Evolutionary conservation across 331 rosid species (phyloP).

Genomic region (Pyrus hybrid): DNA sequence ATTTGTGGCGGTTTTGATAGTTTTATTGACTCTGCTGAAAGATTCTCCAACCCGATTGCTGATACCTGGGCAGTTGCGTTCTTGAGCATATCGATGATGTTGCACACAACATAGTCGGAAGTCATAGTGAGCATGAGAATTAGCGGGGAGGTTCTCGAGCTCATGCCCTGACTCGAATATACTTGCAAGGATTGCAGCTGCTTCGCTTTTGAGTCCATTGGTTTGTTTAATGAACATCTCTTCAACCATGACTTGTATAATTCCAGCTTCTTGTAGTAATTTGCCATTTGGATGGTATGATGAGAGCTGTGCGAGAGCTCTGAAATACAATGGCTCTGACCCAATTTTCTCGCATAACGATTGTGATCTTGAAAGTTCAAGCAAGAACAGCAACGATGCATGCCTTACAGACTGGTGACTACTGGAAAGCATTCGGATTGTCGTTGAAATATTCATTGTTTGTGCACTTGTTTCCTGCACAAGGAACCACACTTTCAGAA

Average conservation of each 20-base stretch:
- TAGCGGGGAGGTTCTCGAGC: conserved; percentile 24
- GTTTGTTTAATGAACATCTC: conserved; percentile 41
- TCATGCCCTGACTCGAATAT: conserved; percentile 25
- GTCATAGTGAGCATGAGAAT: conserved; percentile 25
- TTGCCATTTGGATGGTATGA: conserved; percentile 20
- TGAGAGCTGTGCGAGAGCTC: conserved; percentile 34
- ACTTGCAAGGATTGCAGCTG: conserved; percentile 40
- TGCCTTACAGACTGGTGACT: conserved; percentile 22
- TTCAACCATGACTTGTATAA: conserved; percentile 28
- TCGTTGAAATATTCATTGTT: conserved; percentile 7
- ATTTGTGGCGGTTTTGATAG: conserved; percentile 29
- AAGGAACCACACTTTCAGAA: not conserved
- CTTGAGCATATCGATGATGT: conserved; percentile 28
- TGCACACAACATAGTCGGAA: conserved; percentile 28
- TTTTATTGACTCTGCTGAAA: conserved; percentile 34
- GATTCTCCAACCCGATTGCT: conserved; percentile 42
- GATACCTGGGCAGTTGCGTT: conserved; percentile 32
- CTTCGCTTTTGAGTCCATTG: conserved; percentile 29
- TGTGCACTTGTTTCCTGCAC: conserved; percentile 31
- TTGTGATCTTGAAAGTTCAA: conserved; percentile 34
- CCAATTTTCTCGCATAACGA: conserved; percentile 32
- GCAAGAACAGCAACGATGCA: conserved; percentile 26
- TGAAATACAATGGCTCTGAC: no score
- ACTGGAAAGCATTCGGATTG: conserved; percentile 26
- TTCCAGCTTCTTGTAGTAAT: conserved; percentile 31